Conservation (phyloP, 1,139 yeast species). For the Scheffersomyces insectosa region DNA sequence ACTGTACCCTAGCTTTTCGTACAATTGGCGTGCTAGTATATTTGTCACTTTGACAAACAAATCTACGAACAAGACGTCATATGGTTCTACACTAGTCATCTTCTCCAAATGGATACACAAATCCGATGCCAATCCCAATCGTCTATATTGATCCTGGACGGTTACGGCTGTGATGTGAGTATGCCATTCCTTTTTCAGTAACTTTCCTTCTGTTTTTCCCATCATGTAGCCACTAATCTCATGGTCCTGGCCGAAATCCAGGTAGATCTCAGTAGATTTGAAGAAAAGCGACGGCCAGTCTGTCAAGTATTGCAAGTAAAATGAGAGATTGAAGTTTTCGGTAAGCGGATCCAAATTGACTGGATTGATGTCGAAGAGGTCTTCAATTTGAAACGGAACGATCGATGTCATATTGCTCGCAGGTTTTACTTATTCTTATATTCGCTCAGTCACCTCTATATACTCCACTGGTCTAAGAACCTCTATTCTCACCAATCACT, state of each 20-base stretch:
- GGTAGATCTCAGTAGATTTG: constrained; percentile 47
- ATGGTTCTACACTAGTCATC: constrained; percentile 65
- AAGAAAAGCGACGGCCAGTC: constrained; percentile 91
- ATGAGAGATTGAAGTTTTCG: constrained; percentile 82
- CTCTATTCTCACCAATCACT: too few relatives aligned
- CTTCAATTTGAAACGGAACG: constrained; percentile 83
- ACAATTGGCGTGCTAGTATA: constrained; percentile 72
- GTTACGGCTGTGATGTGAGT: constrained; percentile 97
- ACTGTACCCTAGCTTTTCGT: constrained; percentile 82
- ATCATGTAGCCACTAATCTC: constrained; percentile 78
- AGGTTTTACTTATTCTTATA: too few relatives aligned
- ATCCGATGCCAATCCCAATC: constrained; percentile 81
- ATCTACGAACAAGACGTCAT: constrained; percentile 81
- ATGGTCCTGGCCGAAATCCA: constrained; percentile 17
- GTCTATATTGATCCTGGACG: constrained; percentile 75
- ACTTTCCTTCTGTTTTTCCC: constrained; percentile 91
- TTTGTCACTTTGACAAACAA: constrained; percentile 89
- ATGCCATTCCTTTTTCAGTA: constrained; percentile 79
- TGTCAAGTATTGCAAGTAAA: constrained; percentile 79
- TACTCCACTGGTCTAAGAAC: too few relatives aligned
- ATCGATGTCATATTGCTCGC: constrained; percentile 64
- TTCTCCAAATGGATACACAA: constrained; percentile 74
- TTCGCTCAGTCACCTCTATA: too few relatives aligned
- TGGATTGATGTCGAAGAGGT: constrained; percentile 68
- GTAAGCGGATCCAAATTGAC: constrained; percentile 87